A percentile compares a stretch with the other conserved stretches of the same genome.
These are phyloP conservation scores for Kwoniella sp. DNA, from an alignment of 768 basidiomycete genomes.

Conservation along the genomic window DNA sequence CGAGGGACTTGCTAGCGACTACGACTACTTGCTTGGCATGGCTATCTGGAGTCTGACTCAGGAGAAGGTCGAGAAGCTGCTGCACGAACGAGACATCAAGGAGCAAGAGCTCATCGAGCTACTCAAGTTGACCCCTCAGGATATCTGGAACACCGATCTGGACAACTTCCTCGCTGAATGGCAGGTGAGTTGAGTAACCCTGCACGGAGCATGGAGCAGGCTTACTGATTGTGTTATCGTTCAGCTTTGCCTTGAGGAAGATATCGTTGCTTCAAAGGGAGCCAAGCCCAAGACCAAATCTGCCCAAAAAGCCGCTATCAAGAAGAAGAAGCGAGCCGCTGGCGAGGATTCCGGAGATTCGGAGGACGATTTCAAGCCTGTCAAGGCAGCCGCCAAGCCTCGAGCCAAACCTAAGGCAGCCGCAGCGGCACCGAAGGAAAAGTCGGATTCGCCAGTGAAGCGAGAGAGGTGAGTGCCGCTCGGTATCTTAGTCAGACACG, in stretches of 20 bases:
- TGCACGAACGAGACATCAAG: constrained; percentile 76
- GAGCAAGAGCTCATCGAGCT: constrained; percentile 76
- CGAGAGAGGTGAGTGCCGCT: constrained; percentile 28
- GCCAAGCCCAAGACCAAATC: constrained; percentile 62
- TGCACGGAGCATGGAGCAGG: not conserved
- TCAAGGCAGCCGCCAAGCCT: constrained; percentile 59
- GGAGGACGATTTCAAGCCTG: constrained; percentile 66
- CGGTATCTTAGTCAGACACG: not conserved
- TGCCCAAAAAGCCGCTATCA: constrained; percentile 59
- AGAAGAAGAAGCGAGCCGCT: constrained; percentile 57
- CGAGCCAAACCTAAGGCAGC: constrained; percentile 41
- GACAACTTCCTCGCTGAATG: constrained; percentile 80
- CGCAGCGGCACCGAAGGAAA: constrained; percentile 27
- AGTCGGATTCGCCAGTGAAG: constrained; percentile 34
- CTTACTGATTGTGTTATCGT: not conserved
- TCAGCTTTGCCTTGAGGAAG: constrained; percentile 55
- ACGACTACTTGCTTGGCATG: constrained; percentile 93
- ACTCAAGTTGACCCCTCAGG: constrained; percentile 74
- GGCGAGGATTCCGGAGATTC: constrained; percentile 55
- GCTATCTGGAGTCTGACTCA: constrained; percentile 90
- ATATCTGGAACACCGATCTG: constrained; percentile 88
- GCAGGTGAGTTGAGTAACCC: constrained; percentile 64
- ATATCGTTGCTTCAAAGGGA: constrained; percentile 60
- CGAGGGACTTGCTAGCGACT: constrained; percentile 65
- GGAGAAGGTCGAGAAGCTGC: constrained; percentile 88